Conservation (phyloP, 257 asterid genomes). For the Plantago ovata region DNA sequence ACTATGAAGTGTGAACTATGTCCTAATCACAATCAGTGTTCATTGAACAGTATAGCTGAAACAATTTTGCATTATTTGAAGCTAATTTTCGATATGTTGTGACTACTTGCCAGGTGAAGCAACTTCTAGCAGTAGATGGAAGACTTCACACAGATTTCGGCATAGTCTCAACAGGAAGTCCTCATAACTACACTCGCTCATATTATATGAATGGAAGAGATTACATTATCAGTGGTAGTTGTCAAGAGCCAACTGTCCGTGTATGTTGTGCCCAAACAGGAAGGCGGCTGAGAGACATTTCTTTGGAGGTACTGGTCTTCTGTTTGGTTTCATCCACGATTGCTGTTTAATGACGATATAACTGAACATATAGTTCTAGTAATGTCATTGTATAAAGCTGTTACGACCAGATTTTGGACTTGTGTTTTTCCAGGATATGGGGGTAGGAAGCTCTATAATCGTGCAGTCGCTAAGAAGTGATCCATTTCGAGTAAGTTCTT, state of each 20-base stretch:
- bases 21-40: no score
- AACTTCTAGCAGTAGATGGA: slow-evolving; percentile 70
- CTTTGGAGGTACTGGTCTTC: slow-evolving; percentile 41
- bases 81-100: not conserved
- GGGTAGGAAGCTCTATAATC: slow-evolving; percentile 39
- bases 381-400: not conserved
- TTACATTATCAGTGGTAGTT: slow-evolving; percentile 73
- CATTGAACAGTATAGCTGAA: no score
- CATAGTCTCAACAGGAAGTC: slow-evolving; percentile 62
- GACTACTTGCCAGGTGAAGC: slow-evolving; percentile 49
- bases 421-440: slow-evolving; percentile 34
- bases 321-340: not conserved
- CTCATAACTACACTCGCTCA: slow-evolving; percentile 72
- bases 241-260: slow-evolving; percentile 61
- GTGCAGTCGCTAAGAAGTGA: slow-evolving; percentile 84
- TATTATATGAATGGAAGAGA: slow-evolving; percentile 87
- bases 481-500: slow-evolving; percentile 66
- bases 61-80: no score
- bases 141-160: slow-evolving; percentile 63
- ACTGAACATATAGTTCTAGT: not conserved
- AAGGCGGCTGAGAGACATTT: slow-evolving; percentile 56
- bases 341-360: slow-evolving; percentile 1
- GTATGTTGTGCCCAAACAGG: slow-evolving; percentile 79
- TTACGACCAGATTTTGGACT: not conserved
- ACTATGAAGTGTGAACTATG: not conserved